phyloP scores from a whole-genome alignment of 805 yeast species.

The Candida caryicola region DNA sequence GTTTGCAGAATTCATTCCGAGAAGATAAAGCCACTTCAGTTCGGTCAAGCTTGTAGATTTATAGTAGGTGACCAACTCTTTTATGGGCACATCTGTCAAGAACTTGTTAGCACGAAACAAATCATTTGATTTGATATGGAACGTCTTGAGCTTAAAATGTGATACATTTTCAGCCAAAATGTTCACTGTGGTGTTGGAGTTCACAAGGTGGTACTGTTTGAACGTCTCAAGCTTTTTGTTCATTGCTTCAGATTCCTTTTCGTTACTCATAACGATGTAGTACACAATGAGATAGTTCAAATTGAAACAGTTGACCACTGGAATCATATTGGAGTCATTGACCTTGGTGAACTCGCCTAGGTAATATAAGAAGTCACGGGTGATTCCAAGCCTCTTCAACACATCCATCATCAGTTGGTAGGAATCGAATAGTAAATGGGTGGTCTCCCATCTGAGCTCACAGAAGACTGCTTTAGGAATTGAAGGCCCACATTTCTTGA shows the following conservation, averaged over 20 bases:
- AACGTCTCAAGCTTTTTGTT: slow-evolving; percentile 1
- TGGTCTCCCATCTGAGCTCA: slow-evolving; percentile 35
- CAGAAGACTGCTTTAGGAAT: slow-evolving; percentile 17
- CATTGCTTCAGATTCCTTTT: slow-evolving; percentile 1
- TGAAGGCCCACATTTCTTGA: slow-evolving; percentile 37
- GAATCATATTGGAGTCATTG: slow-evolving; percentile 24
- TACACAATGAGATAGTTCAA: slow-evolving; percentile 8
- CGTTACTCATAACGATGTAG: slow-evolving; percentile 4
- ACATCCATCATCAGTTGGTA: slow-evolving; percentile 40
- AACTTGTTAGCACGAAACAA: no score
- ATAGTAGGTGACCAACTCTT: not conserved
- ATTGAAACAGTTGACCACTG: slow-evolving; percentile 19
- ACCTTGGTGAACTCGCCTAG: slow-evolving; percentile 47
- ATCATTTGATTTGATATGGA: not conserved
- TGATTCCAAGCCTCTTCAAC: slow-evolving; percentile 49
- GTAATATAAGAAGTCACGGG: slow-evolving; percentile 58
- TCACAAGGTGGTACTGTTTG: not conserved
- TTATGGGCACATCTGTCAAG: not conserved
- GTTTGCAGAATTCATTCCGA: not conserved
- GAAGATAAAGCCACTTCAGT: not conserved
- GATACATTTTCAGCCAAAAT: not conserved
- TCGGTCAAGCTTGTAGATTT: not conserved
- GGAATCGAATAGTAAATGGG: slow-evolving; percentile 31
- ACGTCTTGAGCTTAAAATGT: not conserved
- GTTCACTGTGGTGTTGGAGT: slow-evolving; percentile 1